Base-by-base conservation (phyloP, 305 asterid species). In the Vinca major region DNA sequence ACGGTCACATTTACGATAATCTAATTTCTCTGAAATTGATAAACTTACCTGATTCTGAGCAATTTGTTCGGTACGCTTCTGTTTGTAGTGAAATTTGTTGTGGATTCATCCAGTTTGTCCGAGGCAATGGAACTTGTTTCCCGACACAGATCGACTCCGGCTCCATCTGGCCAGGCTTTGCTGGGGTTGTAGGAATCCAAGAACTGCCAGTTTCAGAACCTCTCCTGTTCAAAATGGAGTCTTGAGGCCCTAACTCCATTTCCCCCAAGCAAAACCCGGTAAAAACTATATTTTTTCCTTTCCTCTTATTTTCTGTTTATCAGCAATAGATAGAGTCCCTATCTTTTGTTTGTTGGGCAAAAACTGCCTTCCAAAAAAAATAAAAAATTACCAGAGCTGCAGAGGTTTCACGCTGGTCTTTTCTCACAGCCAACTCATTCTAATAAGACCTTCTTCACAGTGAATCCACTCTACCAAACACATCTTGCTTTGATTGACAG, bases 101-200 rank as follows among this genome's bases (percentile, higher is more conserved):
- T 33, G 69, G 40, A 16, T 63, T 77, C 17, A 26, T 57, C 74
- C 78, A 71, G 72, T 72, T 71, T 40, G 67, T 50, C 58, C 50
- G 62, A 48, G 39, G 54, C 16, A 21, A 71, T 68, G 68, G 68
- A 66, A 63, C 70, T 62, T 77, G 80, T 78, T 63, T 64, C 50
- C 72, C 73, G 61, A 71, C 26, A 78, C 83, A 77, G 82, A 84
- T 79, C 81, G 77, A 79, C 62, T 72, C 75, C 79, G 65, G 67
- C 60, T 65, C 57, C 48, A 67, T 52, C 14, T 79, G 66, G 67
- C 75, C 63, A 70, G 83, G 86, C 79, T 87, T 87, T 39, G 82
- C 86, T 2, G 96, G 91, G 74, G 96, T 89, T 63, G 66, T 57
- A 13, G 92, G 91, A 62, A 86, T 68, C 97, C 93, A 87, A 16